phyloP scores from a whole-genome alignment of 768 basidiomycete species.

The Lepiota brunneoincarnata region DNA sequence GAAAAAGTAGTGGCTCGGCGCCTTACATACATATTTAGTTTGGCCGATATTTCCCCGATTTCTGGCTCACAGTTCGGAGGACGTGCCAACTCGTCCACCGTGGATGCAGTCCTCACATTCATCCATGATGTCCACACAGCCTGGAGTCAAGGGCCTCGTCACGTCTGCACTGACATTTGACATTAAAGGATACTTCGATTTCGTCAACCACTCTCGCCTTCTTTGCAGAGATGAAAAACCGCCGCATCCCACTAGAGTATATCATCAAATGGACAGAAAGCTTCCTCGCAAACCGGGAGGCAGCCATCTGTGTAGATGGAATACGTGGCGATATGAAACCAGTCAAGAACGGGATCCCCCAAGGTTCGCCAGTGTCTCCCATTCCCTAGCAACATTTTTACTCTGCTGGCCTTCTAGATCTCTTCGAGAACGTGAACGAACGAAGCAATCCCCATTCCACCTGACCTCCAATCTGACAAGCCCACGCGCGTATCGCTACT shows the following conservation, averaged over 20 bases:
- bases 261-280: constrained; percentile 18
- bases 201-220: constrained; percentile 23
- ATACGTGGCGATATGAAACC: constrained; percentile 19
- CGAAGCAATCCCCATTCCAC: constrained; percentile 2
- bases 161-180: constrained; percentile 26
- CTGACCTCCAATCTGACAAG: constrained; percentile 12
- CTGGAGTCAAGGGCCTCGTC: constrained; percentile 22
- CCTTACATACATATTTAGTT: constrained; percentile 21
- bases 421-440: constrained; percentile 12
- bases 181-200: constrained; percentile 27
- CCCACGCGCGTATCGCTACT: constrained; percentile 17
- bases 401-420: constrained; percentile 20
- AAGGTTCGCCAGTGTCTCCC: too few relatives aligned
- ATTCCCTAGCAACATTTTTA: constrained; percentile 25
- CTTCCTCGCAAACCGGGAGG: constrained; percentile 21
- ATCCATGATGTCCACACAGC: constrained; percentile 23
- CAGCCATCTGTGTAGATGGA: constrained; percentile 22
- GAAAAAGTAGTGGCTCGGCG: constrained; percentile 24
- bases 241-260: constrained; percentile 17
- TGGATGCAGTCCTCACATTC: constrained; percentile 21
- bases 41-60: constrained; percentile 20
- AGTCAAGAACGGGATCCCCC: too few relatives aligned
- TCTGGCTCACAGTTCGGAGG: constrained; percentile 23
- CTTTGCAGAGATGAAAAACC: constrained; percentile 19
- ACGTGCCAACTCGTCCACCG: constrained; percentile 17